These are phyloP conservation scores for Mucor mucedo DNA, from an alignment of 371 early-diverging fungal species.

Conservation along the genomic window DNA sequence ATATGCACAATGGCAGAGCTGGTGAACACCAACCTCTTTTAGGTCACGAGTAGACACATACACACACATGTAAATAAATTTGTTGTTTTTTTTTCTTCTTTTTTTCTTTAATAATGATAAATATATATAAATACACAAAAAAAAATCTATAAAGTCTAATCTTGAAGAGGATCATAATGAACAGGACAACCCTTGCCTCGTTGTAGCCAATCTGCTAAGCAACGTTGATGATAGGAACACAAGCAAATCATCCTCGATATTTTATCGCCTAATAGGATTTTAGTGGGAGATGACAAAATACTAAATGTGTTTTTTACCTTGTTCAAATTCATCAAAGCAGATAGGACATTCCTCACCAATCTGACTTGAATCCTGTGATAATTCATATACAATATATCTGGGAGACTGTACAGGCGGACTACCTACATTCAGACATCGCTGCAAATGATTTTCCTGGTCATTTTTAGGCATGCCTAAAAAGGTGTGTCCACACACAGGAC, in stretches of 20 bases:
- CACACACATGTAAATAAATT: not conserved
- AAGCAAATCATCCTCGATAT: constrained; percentile 79
- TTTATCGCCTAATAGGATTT: constrained; percentile 50
- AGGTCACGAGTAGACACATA: not conserved
- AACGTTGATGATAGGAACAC: constrained; percentile 40
- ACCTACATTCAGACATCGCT: constrained; percentile 30
- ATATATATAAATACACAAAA: no score
- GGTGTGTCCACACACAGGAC: constrained; percentile 77
- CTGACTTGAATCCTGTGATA: constrained; percentile 63
- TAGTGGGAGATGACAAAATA: no score
- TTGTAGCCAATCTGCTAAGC: constrained; percentile 36
- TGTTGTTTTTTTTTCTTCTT: not conserved
- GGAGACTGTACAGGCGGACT: constrained; percentile 58
- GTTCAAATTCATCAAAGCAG: constrained; percentile 85
- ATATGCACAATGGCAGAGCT: not conserved
- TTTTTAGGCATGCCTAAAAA: constrained; percentile 45
- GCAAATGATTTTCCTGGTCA: constrained; percentile 60
- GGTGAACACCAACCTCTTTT: constrained; percentile 30
- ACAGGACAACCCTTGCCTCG: constrained; percentile 44
- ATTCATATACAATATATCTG: constrained; percentile 66
- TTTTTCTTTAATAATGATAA: no score
- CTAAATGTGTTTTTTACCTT: constrained; percentile 42
- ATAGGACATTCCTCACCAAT: constrained; percentile 83
- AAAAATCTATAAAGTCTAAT: not conserved
- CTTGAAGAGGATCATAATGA: constrained; percentile 29